Evolutionary conservation across 352 stramenopile genomes (phyloP).

Genomic region (Saprolegnia parasitica): DNA sequence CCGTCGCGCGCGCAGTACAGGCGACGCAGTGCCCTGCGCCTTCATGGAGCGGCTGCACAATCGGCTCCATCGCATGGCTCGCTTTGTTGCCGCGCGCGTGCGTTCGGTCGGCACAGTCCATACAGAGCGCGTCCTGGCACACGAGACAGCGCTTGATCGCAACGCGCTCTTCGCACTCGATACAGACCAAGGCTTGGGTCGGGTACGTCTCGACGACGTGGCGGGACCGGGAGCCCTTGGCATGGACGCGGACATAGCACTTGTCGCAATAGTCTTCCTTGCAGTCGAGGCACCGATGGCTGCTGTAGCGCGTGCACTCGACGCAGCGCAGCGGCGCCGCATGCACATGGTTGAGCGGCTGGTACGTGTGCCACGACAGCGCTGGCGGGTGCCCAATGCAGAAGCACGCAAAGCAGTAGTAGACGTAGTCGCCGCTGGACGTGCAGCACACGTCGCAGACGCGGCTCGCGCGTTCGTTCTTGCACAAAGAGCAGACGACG

Average conservation of each 20-base stretch:
- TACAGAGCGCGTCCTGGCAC: slow-evolving; percentile 64
- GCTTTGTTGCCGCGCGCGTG: slow-evolving; percentile 45
- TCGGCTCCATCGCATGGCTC: slow-evolving; percentile 41
- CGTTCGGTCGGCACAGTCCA: slow-evolving; percentile 54
- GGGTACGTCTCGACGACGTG: slow-evolving; percentile 62
- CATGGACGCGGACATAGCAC: slow-evolving; percentile 68
- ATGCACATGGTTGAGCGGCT: slow-evolving; percentile 38
- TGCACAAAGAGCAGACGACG: slow-evolving; percentile 49
- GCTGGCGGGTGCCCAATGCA: slow-evolving; percentile 36
- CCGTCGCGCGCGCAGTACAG: slow-evolving; percentile 47
- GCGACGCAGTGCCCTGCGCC: slow-evolving; percentile 56
- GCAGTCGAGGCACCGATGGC: slow-evolving; percentile 57
- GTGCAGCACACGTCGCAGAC: slow-evolving; percentile 69
- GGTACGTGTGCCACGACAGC: slow-evolving; percentile 60
- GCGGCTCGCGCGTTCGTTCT: slow-evolving; percentile 49
- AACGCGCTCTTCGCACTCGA: slow-evolving; percentile 67
- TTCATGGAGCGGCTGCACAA: slow-evolving; percentile 43
- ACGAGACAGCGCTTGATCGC: slow-evolving; percentile 59
- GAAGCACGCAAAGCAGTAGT: slow-evolving; percentile 74
- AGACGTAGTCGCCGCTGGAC: slow-evolving; percentile 52
- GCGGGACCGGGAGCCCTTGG: slow-evolving; percentile 46
- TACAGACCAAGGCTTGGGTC: slow-evolving; percentile 49
- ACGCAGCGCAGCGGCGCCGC: slow-evolving; percentile 55
- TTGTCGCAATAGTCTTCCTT: slow-evolving; percentile 76
- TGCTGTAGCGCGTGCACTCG: slow-evolving; percentile 64